These are phyloP conservation scores for Dichotomocladium elegans DNA, from an alignment of 371 early-diverging fungal genomes.

Conservation along the genomic window DNA sequence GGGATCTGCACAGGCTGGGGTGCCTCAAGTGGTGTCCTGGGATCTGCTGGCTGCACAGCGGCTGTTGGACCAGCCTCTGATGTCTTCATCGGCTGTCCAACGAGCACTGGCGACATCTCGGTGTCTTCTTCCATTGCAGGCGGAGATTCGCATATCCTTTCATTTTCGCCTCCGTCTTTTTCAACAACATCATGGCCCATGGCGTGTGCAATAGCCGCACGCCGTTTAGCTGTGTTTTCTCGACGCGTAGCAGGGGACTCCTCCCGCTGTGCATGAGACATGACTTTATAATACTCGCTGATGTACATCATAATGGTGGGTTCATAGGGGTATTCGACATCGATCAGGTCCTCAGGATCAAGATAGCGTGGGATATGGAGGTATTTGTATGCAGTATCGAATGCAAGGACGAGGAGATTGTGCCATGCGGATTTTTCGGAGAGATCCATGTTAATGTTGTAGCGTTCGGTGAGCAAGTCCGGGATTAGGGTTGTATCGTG, in stretches of 20 bases:
- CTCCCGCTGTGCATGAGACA: conserved; percentile 13
- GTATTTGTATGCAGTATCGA: conserved; percentile 27
- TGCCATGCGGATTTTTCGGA: conserved; percentile 33
- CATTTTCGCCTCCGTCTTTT: too few relatives aligned
- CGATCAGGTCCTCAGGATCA: conserved; percentile 44
- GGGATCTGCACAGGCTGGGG: conserved; percentile 37
- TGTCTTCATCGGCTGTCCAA: background rate
- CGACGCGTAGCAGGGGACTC: background rate
- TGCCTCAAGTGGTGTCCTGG: conserved; percentile 9
- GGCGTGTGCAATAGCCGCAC: conserved; percentile 1
- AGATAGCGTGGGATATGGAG: conserved; percentile 38
- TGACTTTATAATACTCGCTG: conserved; percentile 43
- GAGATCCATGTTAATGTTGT: conserved; percentile 11
- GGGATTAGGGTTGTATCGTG: conserved; percentile 64
- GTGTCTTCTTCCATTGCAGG: conserved; percentile 12
- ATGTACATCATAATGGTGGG: conserved; percentile 52
- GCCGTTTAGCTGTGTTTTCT: conserved; percentile 1
- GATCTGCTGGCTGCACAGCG: background rate
- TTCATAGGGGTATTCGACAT: conserved; percentile 47
- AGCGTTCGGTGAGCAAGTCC: conserved; percentile 39
- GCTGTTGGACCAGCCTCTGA: background rate
- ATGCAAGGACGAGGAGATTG: conserved; percentile 26
- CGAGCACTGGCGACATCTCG: conserved; percentile 4
- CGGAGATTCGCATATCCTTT: conserved; percentile 1
- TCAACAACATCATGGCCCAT: conserved; percentile 7